phyloP scores from a whole-genome alignment of 2,329 filamentous ascomycete genomes.

The Thermoascus crustaceus region DNA sequence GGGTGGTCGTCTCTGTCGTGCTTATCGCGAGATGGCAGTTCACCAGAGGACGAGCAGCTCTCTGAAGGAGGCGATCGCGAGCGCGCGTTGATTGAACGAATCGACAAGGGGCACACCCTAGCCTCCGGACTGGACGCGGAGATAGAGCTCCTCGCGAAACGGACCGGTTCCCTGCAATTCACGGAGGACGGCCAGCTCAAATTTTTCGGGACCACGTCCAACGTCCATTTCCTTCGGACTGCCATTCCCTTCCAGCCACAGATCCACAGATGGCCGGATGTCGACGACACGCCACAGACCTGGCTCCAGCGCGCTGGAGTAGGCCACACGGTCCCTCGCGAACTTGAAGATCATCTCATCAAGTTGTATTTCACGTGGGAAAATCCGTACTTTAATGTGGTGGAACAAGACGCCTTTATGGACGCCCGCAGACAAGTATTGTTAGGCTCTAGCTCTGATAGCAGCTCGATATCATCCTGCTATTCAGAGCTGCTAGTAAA shows the following conservation, averaged over 20 bases:
- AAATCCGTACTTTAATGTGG: constrained; percentile 27
- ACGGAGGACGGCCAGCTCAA: constrained; percentile 23
- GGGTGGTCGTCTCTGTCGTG: not conserved
- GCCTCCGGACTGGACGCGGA: constrained; percentile 18
- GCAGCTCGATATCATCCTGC: constrained; percentile 1
- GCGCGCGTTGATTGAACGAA: constrained; percentile 4
- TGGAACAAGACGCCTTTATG: constrained; percentile 20
- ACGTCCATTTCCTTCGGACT: constrained; percentile 19
- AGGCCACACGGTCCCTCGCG: constrained; percentile 16
- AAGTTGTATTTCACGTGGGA: constrained; percentile 33
- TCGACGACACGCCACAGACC: constrained; percentile 9
- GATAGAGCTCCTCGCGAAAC: constrained; percentile 20
- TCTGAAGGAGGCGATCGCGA: constrained; percentile 2
- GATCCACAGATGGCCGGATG: constrained; percentile 9
- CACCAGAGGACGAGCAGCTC: not conserved
- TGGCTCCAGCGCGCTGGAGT: constrained; percentile 15
- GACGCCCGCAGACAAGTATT: constrained; percentile 6
- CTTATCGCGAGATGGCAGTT: not conserved
- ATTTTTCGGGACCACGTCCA: constrained; percentile 27
- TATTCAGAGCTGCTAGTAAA: constrained; percentile 11
- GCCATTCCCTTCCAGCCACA: constrained; percentile 10
- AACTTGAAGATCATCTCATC: constrained; percentile 27
- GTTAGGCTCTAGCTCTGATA: not conserved
- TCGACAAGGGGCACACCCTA: constrained; percentile 7
- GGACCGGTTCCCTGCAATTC: constrained; percentile 27